phyloP scores from a whole-genome alignment of 805 yeast genomes.

The Candida lessepsii region DNA sequence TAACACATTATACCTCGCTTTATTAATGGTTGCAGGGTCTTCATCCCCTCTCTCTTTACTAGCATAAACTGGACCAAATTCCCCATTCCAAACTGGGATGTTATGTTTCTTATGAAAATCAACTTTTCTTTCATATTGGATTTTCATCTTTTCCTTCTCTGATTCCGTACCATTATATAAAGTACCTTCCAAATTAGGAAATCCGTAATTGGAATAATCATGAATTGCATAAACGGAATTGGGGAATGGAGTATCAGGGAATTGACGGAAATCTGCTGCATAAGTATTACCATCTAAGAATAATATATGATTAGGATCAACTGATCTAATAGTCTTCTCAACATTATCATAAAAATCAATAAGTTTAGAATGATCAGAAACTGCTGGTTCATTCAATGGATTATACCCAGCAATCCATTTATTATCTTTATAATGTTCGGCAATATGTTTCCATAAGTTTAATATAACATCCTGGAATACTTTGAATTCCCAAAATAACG shows the following conservation, averaged over 20 bases:
- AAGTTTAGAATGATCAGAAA: constrained; percentile 41
- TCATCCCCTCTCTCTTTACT: constrained; percentile 42
- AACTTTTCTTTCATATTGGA: constrained; percentile 44
- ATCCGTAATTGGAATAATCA: constrained; percentile 46
- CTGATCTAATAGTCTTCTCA: constrained; percentile 39
- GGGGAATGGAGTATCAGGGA: constrained; percentile 41
- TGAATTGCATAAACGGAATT: constrained; percentile 52
- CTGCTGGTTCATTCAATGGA: constrained; percentile 53
- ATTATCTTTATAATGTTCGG: constrained; percentile 46
- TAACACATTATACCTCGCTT: constrained; percentile 40
- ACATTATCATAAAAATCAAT: constrained; percentile 37
- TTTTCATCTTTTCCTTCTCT: constrained; percentile 33
- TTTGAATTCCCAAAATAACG: constrained; percentile 50
- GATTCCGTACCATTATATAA: constrained; percentile 35
- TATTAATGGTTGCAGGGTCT: constrained; percentile 36
- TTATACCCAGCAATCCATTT: constrained; percentile 55
- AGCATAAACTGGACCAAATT: constrained; percentile 52
- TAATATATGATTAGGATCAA: constrained; percentile 49
- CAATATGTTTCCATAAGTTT: constrained; percentile 46
- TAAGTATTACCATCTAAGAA: constrained; percentile 52
- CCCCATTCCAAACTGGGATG: constrained; percentile 56
- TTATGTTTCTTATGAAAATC: constrained; percentile 38
- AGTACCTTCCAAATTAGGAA: constrained; percentile 36
- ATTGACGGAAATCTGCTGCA: constrained; percentile 49
- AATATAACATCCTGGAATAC: constrained; percentile 47